Evolutionary conservation across 2,329 filamentous ascomycete genomes (phyloP).

Genomic region (Cephalotrichum gorgonifer): DNA sequence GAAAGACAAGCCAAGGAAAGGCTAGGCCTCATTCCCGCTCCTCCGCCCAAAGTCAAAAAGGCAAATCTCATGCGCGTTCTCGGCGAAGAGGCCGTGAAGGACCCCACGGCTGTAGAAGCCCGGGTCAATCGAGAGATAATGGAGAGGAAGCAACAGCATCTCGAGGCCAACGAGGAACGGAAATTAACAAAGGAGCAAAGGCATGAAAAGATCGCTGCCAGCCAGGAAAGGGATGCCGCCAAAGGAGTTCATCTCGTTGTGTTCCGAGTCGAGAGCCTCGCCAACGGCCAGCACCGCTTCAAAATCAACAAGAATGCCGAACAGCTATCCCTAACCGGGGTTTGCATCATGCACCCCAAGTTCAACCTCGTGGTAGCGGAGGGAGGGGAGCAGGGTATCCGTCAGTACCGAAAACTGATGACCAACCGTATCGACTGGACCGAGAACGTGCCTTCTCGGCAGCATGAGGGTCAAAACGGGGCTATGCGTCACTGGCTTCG

Average conservation of each 20-base stretch:
- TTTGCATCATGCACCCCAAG: slow-evolving; percentile 84
- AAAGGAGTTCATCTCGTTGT: slow-evolving; percentile 81
- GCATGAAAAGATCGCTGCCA: slow-evolving; percentile 68
- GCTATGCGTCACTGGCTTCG: slow-evolving; percentile 66
- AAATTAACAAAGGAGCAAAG: slow-evolving; percentile 83
- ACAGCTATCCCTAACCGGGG: slow-evolving; percentile 73
- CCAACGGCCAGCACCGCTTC: slow-evolving; percentile 87
- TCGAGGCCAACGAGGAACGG: slow-evolving; percentile 69
- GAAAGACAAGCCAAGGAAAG: slow-evolving; percentile 95
- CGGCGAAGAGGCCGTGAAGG: slow-evolving; percentile 77
- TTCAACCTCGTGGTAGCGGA: slow-evolving; percentile 88
- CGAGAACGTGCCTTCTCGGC: slow-evolving; percentile 65
- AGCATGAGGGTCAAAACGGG: slow-evolving; percentile 49
- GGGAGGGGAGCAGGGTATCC: slow-evolving; percentile 73
- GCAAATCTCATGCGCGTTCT: slow-evolving; percentile 95
- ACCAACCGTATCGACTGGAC: slow-evolving; percentile 90
- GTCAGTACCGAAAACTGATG: slow-evolving; percentile 87
- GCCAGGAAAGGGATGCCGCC: slow-evolving; percentile 80
- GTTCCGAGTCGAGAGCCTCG: slow-evolving; percentile 81
- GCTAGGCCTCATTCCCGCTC: slow-evolving; percentile 78
- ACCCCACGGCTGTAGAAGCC: slow-evolving; percentile 93
- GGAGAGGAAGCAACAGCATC: slow-evolving; percentile 70
- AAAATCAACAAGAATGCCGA: slow-evolving; percentile 90
- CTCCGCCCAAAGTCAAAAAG: slow-evolving; percentile 93
- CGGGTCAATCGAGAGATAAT: slow-evolving; percentile 88